A percentile compares a stretch with the other conserved stretches of the same genome.
Conservation (phyloP, 306 rosid species). For the Sechiopsis laciniata region DNA sequence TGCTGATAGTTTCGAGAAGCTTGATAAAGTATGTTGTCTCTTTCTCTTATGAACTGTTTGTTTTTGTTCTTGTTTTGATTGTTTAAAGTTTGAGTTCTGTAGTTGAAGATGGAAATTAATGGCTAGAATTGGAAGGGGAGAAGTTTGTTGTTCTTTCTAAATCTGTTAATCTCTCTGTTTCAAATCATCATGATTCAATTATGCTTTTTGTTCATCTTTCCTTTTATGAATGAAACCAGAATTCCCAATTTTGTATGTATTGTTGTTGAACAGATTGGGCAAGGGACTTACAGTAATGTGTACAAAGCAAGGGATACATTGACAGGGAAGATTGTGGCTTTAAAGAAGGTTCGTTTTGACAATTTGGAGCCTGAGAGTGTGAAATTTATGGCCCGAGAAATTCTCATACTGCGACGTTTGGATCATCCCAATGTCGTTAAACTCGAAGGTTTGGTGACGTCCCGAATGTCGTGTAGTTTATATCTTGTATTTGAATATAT, state of each 20-base stretch:
- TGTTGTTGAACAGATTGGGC: slow-evolving; percentile 63
- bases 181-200: background rate
- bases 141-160: too few relatives aligned
- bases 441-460: slow-evolving; percentile 84
- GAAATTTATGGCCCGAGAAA: slow-evolving; percentile 90
- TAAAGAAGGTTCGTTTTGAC: slow-evolving; percentile 86
- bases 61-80: background rate
- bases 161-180: background rate
- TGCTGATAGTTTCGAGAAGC: slow-evolving; percentile 88
- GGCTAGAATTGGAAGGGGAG: background rate
- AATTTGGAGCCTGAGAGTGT: slow-evolving; percentile 94
- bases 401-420: slow-evolving; percentile 70
- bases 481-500: slow-evolving; percentile 76
- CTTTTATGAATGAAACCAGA: slow-evolving; percentile 1
- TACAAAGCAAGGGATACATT: slow-evolving; percentile 83
- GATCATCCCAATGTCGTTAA: slow-evolving; percentile 87
- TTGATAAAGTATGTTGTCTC: slow-evolving; percentile 52
- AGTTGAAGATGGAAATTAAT: slow-evolving; percentile 10
- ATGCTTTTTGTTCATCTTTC: background rate
- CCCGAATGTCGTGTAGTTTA: slow-evolving; percentile 84
- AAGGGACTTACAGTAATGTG: slow-evolving; percentile 87
- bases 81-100: background rate
- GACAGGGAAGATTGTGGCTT: slow-evolving; percentile 71
- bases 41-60: background rate
- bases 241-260: slow-evolving; percentile 16